Evolutionary conservation across 345 rosid genomes (phyloP).

Genomic region (Hibiscus syriacus): DNA sequence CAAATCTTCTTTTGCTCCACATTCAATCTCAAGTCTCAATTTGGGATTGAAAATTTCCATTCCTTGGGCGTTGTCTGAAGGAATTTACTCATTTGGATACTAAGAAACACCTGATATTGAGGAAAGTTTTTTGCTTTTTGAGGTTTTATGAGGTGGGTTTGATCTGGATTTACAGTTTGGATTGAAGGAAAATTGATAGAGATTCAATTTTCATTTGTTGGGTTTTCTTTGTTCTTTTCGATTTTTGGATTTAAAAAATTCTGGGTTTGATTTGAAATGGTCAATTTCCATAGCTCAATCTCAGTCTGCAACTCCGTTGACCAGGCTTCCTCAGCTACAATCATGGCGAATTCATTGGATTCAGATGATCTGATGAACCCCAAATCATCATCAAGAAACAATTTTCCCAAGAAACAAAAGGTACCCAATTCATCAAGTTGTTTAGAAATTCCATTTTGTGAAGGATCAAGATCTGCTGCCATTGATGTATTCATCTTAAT

Average conservation of each 20-base stretch:
- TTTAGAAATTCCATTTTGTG: slow-evolving; percentile 38
- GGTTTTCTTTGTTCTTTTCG: not conserved
- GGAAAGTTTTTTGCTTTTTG: not conserved
- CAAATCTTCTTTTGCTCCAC: not conserved
- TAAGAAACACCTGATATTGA: slow-evolving; percentile 3
- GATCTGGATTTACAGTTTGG: slow-evolving; percentile 1
- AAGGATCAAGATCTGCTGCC: slow-evolving; percentile 62
- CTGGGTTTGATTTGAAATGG: slow-evolving; percentile 59
- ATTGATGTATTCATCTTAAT: slow-evolving; percentile 63
- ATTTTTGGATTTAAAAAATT: slow-evolving; percentile 2
- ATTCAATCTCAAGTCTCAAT: slow-evolving; percentile 1
- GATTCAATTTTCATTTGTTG: not conserved
- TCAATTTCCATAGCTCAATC: slow-evolving; percentile 68
- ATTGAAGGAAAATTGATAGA: not conserved
- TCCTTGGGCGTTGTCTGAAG: not conserved
- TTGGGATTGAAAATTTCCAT: not conserved
- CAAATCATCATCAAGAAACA: slow-evolving; percentile 27
- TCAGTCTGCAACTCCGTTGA: too few relatives aligned
- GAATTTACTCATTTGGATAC: not conserved
- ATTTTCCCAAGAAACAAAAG: slow-evolving; percentile 29
- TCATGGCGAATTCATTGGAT: slow-evolving; percentile 52
- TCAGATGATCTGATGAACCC: slow-evolving; percentile 30
- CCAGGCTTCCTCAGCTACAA: too few relatives aligned
- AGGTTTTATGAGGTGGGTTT: slow-evolving; percentile 3
- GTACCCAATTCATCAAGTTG: slow-evolving; percentile 29